phyloP scores from a whole-genome alignment of 2,329 filamentous ascomycete genomes.

The Ambrosiella xylebori region DNA sequence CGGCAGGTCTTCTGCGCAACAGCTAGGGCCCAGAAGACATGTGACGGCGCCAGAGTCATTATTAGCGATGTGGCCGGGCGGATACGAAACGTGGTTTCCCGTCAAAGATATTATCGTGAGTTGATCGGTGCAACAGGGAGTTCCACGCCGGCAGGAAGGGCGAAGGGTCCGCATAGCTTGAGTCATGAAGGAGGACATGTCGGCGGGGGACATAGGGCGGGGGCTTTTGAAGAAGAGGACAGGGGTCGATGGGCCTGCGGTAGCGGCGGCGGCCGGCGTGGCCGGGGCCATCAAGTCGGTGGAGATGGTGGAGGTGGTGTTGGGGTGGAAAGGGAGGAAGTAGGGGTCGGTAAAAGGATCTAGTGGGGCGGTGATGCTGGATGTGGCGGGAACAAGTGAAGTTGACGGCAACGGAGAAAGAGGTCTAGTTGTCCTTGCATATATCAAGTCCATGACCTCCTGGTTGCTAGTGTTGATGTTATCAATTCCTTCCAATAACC shows the following conservation, averaged over 20 bases:
- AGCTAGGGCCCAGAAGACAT: constrained; percentile 11
- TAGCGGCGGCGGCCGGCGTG: background rate
- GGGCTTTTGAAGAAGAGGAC: background rate
- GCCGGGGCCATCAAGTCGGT: background rate
- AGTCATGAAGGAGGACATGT: background rate
- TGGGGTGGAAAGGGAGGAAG: background rate
- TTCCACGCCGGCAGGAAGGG: background rate
- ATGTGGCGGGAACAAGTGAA: background rate
- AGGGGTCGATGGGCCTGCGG: background rate
- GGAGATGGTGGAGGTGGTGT: background rate
- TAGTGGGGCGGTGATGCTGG: background rate
- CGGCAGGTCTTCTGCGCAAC: constrained; percentile 11
- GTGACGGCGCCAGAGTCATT: background rate
- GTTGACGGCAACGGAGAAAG: background rate
- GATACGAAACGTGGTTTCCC: background rate
- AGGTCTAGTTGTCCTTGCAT: too few relatives aligned
- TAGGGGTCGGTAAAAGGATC: background rate
- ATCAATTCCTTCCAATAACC: background rate
- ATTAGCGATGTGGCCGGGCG: background rate
- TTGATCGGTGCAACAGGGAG: constrained; percentile 1
- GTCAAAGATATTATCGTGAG: constrained; percentile 1
- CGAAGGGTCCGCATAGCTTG: background rate
- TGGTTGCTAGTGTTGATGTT: background rate
- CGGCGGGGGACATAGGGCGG: background rate
- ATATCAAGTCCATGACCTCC: too few relatives aligned